Evolutionary conservation across 2,329 filamentous ascomycete genomes (phyloP).

Genomic region (Pseudocercospora fuligena): DNA sequence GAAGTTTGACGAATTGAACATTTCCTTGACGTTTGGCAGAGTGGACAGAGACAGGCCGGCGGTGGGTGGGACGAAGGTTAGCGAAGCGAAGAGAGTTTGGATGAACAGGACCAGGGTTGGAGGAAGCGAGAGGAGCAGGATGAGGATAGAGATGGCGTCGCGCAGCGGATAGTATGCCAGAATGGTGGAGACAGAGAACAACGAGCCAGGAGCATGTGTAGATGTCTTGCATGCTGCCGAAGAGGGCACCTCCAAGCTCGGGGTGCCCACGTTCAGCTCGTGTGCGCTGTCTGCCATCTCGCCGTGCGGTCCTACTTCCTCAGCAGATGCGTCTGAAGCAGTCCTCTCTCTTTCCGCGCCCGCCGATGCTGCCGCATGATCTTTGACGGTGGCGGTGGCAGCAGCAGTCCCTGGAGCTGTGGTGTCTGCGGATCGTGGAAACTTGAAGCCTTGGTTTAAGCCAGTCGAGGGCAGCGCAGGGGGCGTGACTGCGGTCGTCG

Average conservation of each 20-base stretch:
- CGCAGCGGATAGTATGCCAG: constrained; percentile 87
- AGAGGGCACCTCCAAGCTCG: constrained; percentile 29
- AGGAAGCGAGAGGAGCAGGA: constrained; percentile 90
- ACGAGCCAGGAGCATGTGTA: constrained; percentile 69
- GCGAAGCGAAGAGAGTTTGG: constrained; percentile 87
- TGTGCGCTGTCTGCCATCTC: constrained; percentile 38
- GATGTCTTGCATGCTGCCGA: constrained; percentile 54
- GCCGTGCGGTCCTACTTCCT: constrained; percentile 38
- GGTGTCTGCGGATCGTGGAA: constrained; percentile 38
- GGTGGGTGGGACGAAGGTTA: constrained; percentile 85
- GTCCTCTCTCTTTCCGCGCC: constrained; percentile 44
- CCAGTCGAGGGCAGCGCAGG: constrained; percentile 46
- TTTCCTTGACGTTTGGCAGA: constrained; percentile 81
- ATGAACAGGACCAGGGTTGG: constrained; percentile 86
- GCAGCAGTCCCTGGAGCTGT: constrained; percentile 24
- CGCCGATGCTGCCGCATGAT: constrained; percentile 34
- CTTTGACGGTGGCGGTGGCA: constrained; percentile 27
- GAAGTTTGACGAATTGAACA: constrained; percentile 79
- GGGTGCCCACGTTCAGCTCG: constrained; percentile 37
- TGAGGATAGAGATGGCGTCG: constrained; percentile 95
- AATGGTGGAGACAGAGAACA: constrained; percentile 83
- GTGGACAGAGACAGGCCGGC: constrained; percentile 69
- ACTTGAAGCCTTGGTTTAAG: constrained; percentile 45
- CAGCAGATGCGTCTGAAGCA: constrained; percentile 50
- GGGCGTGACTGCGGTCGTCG: constrained; percentile 38